phyloP scores from a whole-genome alignment of 768 basidiomycete genomes.

The Boletus subcaerulescens region DNA sequence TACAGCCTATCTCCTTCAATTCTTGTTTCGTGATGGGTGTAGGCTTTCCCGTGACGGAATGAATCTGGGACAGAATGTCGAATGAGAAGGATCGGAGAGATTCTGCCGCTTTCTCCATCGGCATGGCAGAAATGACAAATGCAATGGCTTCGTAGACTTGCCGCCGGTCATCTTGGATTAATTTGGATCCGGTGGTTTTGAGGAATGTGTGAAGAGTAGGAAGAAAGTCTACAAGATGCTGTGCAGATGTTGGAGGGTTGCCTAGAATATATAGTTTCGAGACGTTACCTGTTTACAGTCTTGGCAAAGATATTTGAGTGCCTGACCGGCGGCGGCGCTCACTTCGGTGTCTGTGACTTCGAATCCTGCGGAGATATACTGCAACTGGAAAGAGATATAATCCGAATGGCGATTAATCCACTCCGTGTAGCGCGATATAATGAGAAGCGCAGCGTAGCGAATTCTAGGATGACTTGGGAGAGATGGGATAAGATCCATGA shows the following conservation, averaged over 20 bases:
- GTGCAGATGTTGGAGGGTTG: conserved; percentile 5
- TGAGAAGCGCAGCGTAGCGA: conserved; percentile 91
- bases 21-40: conserved; percentile 66
- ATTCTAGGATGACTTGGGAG: conserved; percentile 89
- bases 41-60: conserved; percentile 54
- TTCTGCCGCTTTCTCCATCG: conserved; percentile 80
- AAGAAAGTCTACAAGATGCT: conserved; percentile 91
- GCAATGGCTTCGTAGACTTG: conserved; percentile 97
- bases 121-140: conserved; percentile 92
- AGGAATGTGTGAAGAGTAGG: conserved; percentile 91
- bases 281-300: conserved; percentile 80
- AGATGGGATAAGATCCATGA: conserved; percentile 90
- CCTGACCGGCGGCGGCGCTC: conserved; percentile 90
- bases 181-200: conserved; percentile 69
- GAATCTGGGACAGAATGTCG: conserved; percentile 79
- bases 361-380: conserved; percentile 91
- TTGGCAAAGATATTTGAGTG: conserved; percentile 94
- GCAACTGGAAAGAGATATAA: conserved; percentile 81
- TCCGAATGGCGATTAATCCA: conserved; percentile 91
- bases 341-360: conserved; percentile 79
- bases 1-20: conserved; percentile 64
- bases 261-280: conserved; percentile 4
- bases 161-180: conserved; percentile 82
- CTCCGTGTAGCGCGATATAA: conserved; percentile 93
- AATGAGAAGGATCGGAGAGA: conserved; percentile 84